Percentiles rank a stretch among this genome's conserved stretches.
Conservation (phyloP, 169 alveolate genomes). For the Plasmodium berghei region DNA sequence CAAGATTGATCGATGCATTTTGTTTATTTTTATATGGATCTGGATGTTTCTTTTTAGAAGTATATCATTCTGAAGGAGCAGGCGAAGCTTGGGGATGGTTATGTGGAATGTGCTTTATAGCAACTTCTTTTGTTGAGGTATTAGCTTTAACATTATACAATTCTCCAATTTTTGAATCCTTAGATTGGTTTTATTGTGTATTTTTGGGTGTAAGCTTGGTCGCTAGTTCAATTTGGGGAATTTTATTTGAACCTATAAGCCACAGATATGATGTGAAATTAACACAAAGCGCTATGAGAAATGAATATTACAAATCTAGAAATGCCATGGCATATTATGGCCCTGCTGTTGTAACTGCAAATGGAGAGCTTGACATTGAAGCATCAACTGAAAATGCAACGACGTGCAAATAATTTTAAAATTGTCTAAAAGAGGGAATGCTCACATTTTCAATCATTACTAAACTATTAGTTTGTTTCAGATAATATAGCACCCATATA, state of each 20-base stretch:
- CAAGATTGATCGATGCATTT: slow-evolving; percentile 88
- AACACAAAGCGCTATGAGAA: slow-evolving; percentile 93
- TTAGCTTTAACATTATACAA: slow-evolving; percentile 84
- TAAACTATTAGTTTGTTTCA: background rate
- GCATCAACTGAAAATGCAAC: slow-evolving; percentile 67
- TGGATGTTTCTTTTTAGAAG: slow-evolving; percentile 91
- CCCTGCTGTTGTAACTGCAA: slow-evolving; percentile 93
- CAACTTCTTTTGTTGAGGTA: slow-evolving; percentile 85
- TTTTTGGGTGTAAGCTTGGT: slow-evolving; percentile 86
- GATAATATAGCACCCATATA: background rate
- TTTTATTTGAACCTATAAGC: slow-evolving; percentile 91
- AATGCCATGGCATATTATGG: slow-evolving; percentile 95
- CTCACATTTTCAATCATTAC: background rate
- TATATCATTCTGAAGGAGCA: slow-evolving; percentile 94
- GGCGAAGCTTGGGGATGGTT: slow-evolving; percentile 94
- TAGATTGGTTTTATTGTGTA: slow-evolving; percentile 88
- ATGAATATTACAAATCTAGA: slow-evolving; percentile 93
- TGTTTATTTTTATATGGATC: slow-evolving; percentile 89
- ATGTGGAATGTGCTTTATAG: slow-evolving; percentile 87
- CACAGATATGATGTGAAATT: slow-evolving; percentile 91
- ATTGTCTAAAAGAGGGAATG: background rate
- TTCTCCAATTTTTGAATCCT: slow-evolving; percentile 79
- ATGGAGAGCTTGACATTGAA: slow-evolving; percentile 89
- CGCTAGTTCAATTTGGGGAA: slow-evolving; percentile 89
- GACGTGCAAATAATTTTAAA: slow-evolving; percentile 33